Evolutionary conservation across 208 protist species (phyloP), one percentile per base, ranked within the genome.

Genomic region (Trypanosoma theileri): DNA sequence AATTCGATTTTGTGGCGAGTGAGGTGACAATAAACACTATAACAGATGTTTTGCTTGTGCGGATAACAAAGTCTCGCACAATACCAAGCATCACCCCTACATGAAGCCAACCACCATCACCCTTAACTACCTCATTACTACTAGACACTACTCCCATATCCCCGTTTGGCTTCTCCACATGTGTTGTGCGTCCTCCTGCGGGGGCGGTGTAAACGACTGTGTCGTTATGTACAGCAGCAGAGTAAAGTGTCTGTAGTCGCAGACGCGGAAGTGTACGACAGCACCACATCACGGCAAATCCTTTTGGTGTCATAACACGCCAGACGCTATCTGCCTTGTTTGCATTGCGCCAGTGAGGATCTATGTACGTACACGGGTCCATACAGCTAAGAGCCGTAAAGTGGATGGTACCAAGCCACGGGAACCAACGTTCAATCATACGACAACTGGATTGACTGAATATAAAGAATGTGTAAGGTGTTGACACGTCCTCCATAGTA

Each of bases 251-350:
- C 28, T 35, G 28, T 35, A 8, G 28, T 35, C 28, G 28, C 6
- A 35, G 28, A 35, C 6, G 28, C 6, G 28, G 28, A 12, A 59
- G 3, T 26, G 19, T 59, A 50, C 66, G 55, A 46, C 66, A 71
- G 14, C 22, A 66, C 57, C 66, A 65, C 58, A 72, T 50, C 16
- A 40, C 35, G 11, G 58, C 46, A 65, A 72, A 72, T 22, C 66
- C 66, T 42, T 72, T 72, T 44, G 66, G 66, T 12, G 66, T 65
- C 66, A 72, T 63, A 17, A 40, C 66, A 57, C 58, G 57, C 56
- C 66, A 72, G 31, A 72, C 66, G 11, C 58, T 40, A 65, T 72
- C 66, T 0, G 51, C 66, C 58, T 1, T 48, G 0, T 58, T 58
- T 9, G 66, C 31, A 0, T 28, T 35, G 11, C 66, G 45, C 66